Conservation (phyloP, 1,284 basidiomycete genomes). For the Heterobasidion parviporum region DNA sequence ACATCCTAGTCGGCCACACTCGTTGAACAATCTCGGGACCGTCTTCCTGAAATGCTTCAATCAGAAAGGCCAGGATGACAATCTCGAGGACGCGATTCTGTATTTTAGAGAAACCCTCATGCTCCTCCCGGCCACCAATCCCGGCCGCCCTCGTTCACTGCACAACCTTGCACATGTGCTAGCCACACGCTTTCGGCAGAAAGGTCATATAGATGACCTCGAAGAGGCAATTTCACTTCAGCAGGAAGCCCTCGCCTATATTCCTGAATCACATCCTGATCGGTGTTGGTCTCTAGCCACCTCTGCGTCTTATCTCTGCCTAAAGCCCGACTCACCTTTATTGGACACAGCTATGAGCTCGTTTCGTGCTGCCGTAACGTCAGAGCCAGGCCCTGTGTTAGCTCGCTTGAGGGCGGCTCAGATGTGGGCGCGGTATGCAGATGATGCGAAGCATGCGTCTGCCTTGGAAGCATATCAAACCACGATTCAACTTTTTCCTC, state of each 20-base stretch:
- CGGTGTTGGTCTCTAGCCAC: too few species aligned
- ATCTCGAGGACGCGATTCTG: background rate
- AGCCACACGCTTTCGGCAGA: background rate
- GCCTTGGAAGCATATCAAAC: background rate
- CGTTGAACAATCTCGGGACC: background rate
- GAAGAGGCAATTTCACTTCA: background rate
- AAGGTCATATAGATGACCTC: background rate
- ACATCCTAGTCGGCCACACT: background rate
- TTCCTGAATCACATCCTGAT: background rate
- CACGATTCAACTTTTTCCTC: background rate
- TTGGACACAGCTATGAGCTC: too few species aligned
- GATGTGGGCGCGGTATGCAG: background rate
- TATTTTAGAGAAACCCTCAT: background rate
- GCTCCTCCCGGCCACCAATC: background rate
- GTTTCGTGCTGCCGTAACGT: background rate
- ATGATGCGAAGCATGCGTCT: background rate
- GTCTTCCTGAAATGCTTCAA: background rate
- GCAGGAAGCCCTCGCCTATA: background rate
- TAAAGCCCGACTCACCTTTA: too few species aligned
- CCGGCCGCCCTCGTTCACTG: background rate
- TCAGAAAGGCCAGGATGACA: background rate
- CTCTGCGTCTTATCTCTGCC: too few species aligned
- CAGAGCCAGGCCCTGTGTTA: background rate
- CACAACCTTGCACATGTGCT: background rate
- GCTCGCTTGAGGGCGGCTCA: background rate